phyloP scores from a whole-genome alignment of 2,329 filamentous ascomycete species.

The Colletotrichum viniferum region DNA sequence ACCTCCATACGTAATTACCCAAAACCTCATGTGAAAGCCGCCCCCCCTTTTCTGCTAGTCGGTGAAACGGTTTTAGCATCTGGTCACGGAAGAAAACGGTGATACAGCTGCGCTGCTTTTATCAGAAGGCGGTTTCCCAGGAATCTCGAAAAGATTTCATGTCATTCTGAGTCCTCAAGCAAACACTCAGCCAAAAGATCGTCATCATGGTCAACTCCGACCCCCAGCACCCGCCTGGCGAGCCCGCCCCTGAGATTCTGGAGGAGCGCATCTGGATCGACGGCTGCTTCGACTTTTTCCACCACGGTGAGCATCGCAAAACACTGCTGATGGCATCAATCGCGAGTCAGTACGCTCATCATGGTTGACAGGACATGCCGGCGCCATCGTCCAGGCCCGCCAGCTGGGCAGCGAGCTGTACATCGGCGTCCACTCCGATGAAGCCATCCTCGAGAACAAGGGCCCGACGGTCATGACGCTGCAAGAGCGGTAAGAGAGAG shows the following conservation, averaged over 20 bases:
- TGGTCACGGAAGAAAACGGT: background rate
- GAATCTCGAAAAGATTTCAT: background rate
- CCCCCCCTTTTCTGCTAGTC: background rate
- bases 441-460: slow-evolving; percentile 95
- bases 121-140: background rate
- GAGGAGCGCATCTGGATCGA: slow-evolving; percentile 93
- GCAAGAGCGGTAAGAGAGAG: slow-evolving; percentile 70
- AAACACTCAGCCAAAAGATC: background rate
- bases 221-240: slow-evolving; percentile 41
- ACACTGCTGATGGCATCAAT: background rate
- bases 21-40: slow-evolving; percentile 16
- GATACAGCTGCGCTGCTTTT: background rate
- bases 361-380: slow-evolving; percentile 77
- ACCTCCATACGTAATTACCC: background rate
- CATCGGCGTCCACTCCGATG: slow-evolving; percentile 94
- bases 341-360: background rate
- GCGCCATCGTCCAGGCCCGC: slow-evolving; percentile 94
- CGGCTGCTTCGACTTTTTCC: slow-evolving; percentile 98
- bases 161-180: background rate
- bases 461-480: slow-evolving; percentile 97
- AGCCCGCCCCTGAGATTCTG: slow-evolving; percentile 58
- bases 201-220: slow-evolving; percentile 25
- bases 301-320: slow-evolving; percentile 70
- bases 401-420: slow-evolving; percentile 87
- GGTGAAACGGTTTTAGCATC: slow-evolving; percentile 7